A percentile compares a stretch with the other conserved stretches of the same genome.
phyloP scores from a whole-genome alignment of 2,329 filamentous ascomycete species.

The Microdochium trichocladiopsis region DNA sequence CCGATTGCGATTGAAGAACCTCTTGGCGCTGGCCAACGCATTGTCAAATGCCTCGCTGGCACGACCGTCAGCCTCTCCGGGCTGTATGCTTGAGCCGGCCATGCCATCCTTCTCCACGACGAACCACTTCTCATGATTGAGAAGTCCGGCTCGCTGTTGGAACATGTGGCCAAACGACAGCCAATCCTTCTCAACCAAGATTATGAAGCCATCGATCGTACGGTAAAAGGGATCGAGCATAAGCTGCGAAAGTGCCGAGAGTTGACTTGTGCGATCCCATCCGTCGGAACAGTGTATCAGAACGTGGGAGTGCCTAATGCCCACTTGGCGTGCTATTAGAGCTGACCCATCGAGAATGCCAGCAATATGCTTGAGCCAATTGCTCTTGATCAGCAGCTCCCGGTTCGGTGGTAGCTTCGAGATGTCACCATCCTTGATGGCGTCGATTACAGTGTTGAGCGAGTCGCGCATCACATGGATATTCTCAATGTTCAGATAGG shows the following conservation, averaged over 20 bases:
- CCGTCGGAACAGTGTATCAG: conserved; percentile 97
- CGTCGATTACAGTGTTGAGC: conserved; percentile 78
- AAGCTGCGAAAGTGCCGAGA: conserved; percentile 85
- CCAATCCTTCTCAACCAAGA: conserved; percentile 96
- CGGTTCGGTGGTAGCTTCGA: conserved; percentile 74
- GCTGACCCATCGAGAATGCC: conserved; percentile 78
- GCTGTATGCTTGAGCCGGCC: conserved; percentile 55
- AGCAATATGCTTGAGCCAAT: conserved; percentile 85
- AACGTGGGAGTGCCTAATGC: conserved; percentile 88
- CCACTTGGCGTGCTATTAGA: conserved; percentile 80
- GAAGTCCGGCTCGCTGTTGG: conserved; percentile 77
- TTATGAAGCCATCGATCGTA: conserved; percentile 89
- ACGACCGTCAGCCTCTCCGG: conserved; percentile 53
- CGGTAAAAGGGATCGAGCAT: conserved; percentile 95
- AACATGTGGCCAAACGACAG: conserved; percentile 98
- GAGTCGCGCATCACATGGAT: conserved; percentile 98
- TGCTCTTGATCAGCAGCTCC: conserved; percentile 74
- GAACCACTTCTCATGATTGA: conserved; percentile 94
- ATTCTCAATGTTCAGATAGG: conserved; percentile 93
- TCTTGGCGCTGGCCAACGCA: conserved; percentile 75
- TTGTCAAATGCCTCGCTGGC: conserved; percentile 75
- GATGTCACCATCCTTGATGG: conserved; percentile 87
- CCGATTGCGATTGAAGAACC: conserved; percentile 82
- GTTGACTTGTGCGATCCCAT: conserved; percentile 94
- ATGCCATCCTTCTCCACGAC: conserved; percentile 73